A percentile compares a stretch with the other conserved stretches of the same genome.
These are phyloP conservation scores for Linum usitatissimum DNA, from an alignment of 345 rosid species.

Conservation along the genomic window DNA sequence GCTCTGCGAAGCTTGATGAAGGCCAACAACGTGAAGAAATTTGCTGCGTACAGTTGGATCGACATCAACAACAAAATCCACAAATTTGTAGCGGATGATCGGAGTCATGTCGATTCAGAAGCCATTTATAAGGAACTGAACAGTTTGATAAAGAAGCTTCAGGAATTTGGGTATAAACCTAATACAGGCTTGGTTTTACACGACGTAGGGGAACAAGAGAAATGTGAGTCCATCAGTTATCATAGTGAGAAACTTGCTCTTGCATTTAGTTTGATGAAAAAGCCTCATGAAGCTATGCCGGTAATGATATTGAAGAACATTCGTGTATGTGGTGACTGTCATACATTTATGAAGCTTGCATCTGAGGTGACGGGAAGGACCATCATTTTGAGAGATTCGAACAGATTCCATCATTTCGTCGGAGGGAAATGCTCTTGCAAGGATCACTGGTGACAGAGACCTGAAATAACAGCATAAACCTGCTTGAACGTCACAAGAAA, in stretches of 20 bases:
- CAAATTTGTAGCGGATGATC: constrained; percentile 48
- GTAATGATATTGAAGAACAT: constrained; percentile 53
- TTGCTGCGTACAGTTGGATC: constrained; percentile 55
- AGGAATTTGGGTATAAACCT: constrained; percentile 38
- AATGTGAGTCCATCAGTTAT: constrained; percentile 37
- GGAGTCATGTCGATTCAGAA: constrained; percentile 37
- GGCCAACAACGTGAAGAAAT: constrained; percentile 38
- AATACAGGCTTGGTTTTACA: constrained; percentile 38
- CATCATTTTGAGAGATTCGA: constrained; percentile 44
- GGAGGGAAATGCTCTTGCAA: constrained; percentile 53
- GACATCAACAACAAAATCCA: constrained; percentile 40
- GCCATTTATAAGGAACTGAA: constrained; percentile 31
- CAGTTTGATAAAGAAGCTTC: constrained; percentile 28
- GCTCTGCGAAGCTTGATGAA: constrained; percentile 44
- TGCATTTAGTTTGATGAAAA: constrained; percentile 42
- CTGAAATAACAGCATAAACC: neutral
- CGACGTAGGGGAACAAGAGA: constrained; percentile 42
- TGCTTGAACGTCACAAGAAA: too few relatives aligned
- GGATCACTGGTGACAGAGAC: constrained; percentile 33
- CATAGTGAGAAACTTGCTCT: constrained; percentile 61
- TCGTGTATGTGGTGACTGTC: constrained; percentile 55
- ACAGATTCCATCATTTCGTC: constrained; percentile 51
- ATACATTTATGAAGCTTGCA: constrained; percentile 42
- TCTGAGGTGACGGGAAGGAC: constrained; percentile 28
- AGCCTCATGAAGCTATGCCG: constrained; percentile 25